Conservation (phyloP, 148 eudicot species). For the Chenopodium quinoa region DNA sequence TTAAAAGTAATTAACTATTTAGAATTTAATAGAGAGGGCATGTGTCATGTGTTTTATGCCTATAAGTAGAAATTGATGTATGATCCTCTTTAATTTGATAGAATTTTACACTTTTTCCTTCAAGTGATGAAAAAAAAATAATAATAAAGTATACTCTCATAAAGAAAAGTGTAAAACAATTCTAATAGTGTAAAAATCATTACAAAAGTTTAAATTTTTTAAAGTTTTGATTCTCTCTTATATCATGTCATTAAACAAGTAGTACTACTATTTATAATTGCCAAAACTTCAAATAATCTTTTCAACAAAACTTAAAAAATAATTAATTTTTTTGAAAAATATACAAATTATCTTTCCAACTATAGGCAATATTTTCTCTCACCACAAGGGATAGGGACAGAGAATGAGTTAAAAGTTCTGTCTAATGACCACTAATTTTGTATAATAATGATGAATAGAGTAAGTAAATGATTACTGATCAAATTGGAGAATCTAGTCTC, state of each 20-base stretch:
- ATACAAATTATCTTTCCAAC: neutral
- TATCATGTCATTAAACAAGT: neutral
- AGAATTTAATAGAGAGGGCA: too few species aligned
- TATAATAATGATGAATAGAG: constrained; percentile 6
- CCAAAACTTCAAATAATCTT: too few species aligned
- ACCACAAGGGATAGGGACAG: neutral
- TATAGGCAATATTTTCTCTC: neutral
- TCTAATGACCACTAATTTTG: constrained; percentile 20
- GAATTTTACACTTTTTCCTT: neutral
- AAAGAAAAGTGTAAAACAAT: neutral
- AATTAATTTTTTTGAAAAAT: too few species aligned
- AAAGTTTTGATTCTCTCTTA: neutral
- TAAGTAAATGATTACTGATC: constrained; percentile 14
- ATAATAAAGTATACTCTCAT: neutral
- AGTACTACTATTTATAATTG: neutral
- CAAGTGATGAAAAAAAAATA: neutral
- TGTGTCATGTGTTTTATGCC: too few species aligned
- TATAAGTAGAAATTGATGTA: neutral
- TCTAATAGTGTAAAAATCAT: neutral
- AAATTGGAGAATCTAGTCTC: neutral
- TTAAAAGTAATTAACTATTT: neutral
- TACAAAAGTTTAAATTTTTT: neutral
- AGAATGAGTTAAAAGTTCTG: constrained; percentile 17
- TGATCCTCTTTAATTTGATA: neutral
- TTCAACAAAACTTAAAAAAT: too few species aligned